Evolutionary conservation across 2,329 filamentous ascomycete genomes (phyloP), one percentile per base, ranked within the genome.

Genomic region (Helotiales sp.): DNA sequence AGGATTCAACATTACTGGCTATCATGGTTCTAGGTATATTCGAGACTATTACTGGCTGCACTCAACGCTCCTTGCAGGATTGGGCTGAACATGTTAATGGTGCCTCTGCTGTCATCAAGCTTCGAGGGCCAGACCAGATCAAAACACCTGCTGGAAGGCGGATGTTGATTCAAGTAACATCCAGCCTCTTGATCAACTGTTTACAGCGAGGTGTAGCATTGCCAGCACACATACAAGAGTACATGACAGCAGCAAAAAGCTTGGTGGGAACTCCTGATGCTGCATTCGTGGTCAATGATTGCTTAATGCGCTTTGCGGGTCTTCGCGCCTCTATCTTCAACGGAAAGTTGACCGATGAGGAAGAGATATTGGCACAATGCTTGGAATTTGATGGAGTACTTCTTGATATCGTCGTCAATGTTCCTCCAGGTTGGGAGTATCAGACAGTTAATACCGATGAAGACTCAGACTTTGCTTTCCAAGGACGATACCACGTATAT

Each of bases 71-170:
- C 0, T 72, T 82, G 62, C 70, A 74, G 52, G 79, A 79, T 10
- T 84, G 81, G 77, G 76, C 80, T 57, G 72, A 80, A 52, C 81
- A 84, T 63, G 74, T 83, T 34, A 78, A 77, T 48, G 81, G 81
- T 9, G 81, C 81, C 2, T 77, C 77, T 2, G 75, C 76, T 4
- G 71, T 84, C 22, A 77, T 81, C 8, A 75, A 73, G 52, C 72
- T 83, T 61, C 76, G 81, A 50, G 81, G 81, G 17, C 64, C 71
- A 9, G 70, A 70, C 2, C 80, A 81, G 58, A 78, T 83, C 62
- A 68, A 66, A 36, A 78, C 76, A 10, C 69, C 69, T 40, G 75
- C 75, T 2, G 80, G 81, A 3, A 71, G 75, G 36, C 74, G 77
- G 53, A 81, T 84, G 78, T 80, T 84, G 61, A 71, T 79, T 38